These are phyloP conservation scores for Suhomyces kilbournensis DNA, from an alignment of 805 yeast species.

Conservation along the genomic window DNA sequence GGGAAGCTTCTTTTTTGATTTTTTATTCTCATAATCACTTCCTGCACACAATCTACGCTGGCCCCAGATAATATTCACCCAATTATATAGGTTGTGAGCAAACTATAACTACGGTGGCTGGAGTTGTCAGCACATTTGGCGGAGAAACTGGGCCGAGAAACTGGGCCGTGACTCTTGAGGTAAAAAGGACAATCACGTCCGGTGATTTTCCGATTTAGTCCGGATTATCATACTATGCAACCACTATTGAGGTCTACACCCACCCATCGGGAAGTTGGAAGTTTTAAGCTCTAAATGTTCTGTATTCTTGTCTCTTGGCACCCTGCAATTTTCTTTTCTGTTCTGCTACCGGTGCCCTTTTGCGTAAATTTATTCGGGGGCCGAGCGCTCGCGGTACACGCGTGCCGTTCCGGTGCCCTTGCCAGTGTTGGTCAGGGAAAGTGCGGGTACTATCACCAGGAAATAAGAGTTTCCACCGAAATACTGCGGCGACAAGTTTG, in stretches of 20 bases:
- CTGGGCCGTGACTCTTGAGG: background rate
- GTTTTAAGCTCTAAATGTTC: no score
- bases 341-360: background rate
- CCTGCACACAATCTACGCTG: constrained; percentile 47
- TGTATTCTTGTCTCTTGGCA: background rate
- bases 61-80: constrained; percentile 77
- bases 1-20: constrained; percentile 34
- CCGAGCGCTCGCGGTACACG: background rate
- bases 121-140: background rate
- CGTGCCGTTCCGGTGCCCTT: background rate
- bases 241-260: no score
- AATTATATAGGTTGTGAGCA: constrained; percentile 38
- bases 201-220: background rate
- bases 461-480: background rate
- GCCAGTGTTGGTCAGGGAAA: background rate
- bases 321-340: background rate
- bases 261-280: no score
- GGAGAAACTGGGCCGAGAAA: background rate
- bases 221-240: background rate
- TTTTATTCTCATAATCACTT: background rate
- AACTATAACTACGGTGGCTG: background rate
- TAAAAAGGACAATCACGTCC: background rate
- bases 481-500: background rate
- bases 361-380: background rate
- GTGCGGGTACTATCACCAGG: background rate